Conservation (phyloP, 2,329 filamentous ascomycete genomes). For the Trichoderma endophyticum region DNA sequence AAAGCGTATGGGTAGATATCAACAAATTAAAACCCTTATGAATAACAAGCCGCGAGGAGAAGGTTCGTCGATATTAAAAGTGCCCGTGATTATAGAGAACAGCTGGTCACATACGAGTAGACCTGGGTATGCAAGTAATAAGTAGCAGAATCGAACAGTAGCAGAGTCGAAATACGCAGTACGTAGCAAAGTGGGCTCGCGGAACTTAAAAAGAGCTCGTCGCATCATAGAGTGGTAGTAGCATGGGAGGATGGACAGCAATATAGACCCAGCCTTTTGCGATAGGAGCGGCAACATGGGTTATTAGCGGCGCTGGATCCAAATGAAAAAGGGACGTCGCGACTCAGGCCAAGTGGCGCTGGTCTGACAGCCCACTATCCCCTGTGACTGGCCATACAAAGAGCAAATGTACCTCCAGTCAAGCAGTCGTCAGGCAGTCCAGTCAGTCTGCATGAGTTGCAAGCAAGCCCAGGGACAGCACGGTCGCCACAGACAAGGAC, state of each 20-base stretch:
- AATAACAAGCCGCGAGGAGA: neutral
- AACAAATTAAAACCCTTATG: neutral
- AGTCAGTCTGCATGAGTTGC: constrained; percentile 14
- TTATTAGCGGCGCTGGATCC: constrained; percentile 10
- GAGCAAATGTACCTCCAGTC: neutral
- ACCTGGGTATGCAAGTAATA: neutral
- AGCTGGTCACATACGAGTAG: neutral
- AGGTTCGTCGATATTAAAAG: neutral
- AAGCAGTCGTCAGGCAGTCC: neutral
- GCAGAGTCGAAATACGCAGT: neutral
- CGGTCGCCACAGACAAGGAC: constrained; percentile 17
- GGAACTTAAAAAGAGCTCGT: constrained; percentile 15
- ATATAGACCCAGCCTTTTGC: constrained; percentile 12
- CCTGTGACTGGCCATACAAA: neutral
- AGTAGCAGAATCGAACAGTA: neutral
- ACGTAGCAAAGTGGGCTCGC: constrained; percentile 9
- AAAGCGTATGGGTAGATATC: neutral
- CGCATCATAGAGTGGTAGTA: constrained; percentile 7
- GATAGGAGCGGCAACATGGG: constrained; percentile 19
- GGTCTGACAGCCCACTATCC: constrained; percentile 20
- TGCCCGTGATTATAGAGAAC: neutral
- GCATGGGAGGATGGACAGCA: constrained; percentile 18
- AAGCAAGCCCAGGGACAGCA: constrained; percentile 14
- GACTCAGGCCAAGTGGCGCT: constrained; percentile 19
- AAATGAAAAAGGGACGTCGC: constrained; percentile 18